Evolutionary conservation across 2,329 filamentous ascomycete genomes (phyloP), one percentile per base, ranked within the genome.

Genomic region (Fusarium sp.): DNA sequence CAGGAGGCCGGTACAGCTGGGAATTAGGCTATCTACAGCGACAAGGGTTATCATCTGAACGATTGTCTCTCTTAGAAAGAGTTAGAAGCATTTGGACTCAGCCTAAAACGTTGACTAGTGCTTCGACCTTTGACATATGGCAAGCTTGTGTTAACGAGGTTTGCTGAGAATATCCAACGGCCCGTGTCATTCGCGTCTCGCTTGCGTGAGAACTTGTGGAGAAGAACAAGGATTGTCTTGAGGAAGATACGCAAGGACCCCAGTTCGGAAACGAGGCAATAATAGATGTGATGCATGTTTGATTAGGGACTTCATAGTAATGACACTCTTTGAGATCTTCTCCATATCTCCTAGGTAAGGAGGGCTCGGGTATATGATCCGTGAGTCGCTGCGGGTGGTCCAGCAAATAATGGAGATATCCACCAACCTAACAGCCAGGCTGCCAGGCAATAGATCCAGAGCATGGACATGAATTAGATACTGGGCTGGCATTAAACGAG

Each of bases 251-350:
- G 21, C 28, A 33, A 41, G 38, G 55, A 20, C 24, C 47, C 35
- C 44, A n/a, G 38, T 16, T 20, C 29, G 44, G 28, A 57, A 43
- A 48, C 41, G 29, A 39, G 53, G 28, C 28, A 31, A 44, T 37
- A 58, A 52, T 55, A 59, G 61, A 60, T 20, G n/a, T 7, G 23
- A 42, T 48, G 20, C 57, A 52, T 71, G 71, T 66, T 60, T 73
- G 59, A 66, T 67, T 64, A 70, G 48, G 35, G 50, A 52, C 20
- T 33, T 33, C 37, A 35, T 35, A 37, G 26, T 21, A 26, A 41
- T 54, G 20, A 35, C 21, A 56, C 43, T 41, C 28, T 57, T 23
- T 42, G 56, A 53, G 43, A 44, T 44, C 20, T 50, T 55, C 57
- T 35, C 23, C 26, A 62, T 54, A 23, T 33, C 20, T 29, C 24